phyloP scores from a whole-genome alignment of 2,329 filamentous ascomycete genomes.

The Aureobasidium pullulans region DNA sequence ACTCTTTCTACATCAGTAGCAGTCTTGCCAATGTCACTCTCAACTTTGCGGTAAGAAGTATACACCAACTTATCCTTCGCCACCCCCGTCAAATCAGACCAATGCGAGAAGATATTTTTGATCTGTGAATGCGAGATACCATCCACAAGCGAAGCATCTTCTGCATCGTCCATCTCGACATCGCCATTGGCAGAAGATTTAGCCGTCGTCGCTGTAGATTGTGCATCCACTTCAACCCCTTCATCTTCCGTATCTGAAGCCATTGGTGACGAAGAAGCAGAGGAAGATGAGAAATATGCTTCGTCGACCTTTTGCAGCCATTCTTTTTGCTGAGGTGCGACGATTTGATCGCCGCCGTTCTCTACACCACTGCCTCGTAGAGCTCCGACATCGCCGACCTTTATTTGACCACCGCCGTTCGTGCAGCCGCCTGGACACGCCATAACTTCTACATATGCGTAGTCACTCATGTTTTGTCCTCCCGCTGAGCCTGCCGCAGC shows the following conservation, averaged over 20 bases:
- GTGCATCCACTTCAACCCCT: conserved; percentile 6
- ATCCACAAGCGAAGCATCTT: conserved; percentile 20
- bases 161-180: conserved; percentile 5
- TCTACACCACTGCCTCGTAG: conserved; percentile 31
- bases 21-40: conserved; percentile 88
- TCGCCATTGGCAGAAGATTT: conserved; percentile 1
- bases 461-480: conserved; percentile 46
- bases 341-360: conserved; percentile 28
- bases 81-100: conserved; percentile 66
- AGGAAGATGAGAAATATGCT: conserved; percentile 24
- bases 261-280: conserved; percentile 14
- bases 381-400: conserved; percentile 65
- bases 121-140: conserved; percentile 60
- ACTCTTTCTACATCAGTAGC: conserved; percentile 69
- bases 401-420: conserved; percentile 93
- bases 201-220: background rate
- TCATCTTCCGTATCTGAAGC: conserved; percentile 24
- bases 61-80: conserved; percentile 64
- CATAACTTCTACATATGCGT: conserved; percentile 97
- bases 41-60: conserved; percentile 85
- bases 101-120: conserved; percentile 64
- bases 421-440: conserved; percentile 98
- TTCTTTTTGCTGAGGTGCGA: conserved; percentile 14
- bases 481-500: conserved; percentile 30
- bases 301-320: conserved; percentile 67